Percentiles rank a stretch among this genome's conserved stretches.
phyloP scores from a whole-genome alignment of 176 grass and related monocot genomes.

The Puya raimondii region DNA sequence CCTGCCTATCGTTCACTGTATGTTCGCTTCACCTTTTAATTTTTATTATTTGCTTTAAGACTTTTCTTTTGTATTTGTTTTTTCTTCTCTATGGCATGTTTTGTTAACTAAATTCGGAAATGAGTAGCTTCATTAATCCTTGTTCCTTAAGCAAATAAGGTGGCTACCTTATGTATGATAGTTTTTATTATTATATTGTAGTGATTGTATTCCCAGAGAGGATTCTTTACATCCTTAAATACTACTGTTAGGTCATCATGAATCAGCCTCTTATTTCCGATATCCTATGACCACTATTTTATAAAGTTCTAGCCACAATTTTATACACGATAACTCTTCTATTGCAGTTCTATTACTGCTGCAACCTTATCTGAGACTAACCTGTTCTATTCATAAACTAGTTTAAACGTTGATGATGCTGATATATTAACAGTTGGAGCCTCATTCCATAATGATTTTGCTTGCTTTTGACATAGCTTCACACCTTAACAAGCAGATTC shows the following conservation, averaged over 20 bases:
- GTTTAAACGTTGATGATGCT: too few species aligned
- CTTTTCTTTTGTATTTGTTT: neutral
- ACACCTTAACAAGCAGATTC: neutral
- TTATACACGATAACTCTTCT: too few species aligned
- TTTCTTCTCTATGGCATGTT: neutral
- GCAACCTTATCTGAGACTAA: too few species aligned
- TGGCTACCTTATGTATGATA: neutral
- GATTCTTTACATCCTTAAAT: neutral
- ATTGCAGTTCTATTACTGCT: too few species aligned
- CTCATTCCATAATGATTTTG: neutral
- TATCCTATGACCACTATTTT: neutral
- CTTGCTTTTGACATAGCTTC: neutral
- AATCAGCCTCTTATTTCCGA: neutral
- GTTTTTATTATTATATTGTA: too few species aligned
- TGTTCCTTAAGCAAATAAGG: neutral
- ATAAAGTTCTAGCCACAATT: neutral
- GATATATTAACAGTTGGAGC: neutral
- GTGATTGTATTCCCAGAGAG: neutral
- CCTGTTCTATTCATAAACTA: too few species aligned
- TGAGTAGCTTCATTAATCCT: neutral
- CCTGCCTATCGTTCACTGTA: slow-evolving; percentile 89
- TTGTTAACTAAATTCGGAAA: neutral
- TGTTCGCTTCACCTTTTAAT: slow-evolving; percentile 17
- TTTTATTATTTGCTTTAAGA: neutral
- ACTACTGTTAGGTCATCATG: neutral